phyloP scores from a whole-genome alignment of 2,329 filamentous ascomycete species.

The Penicillium polonicum region DNA sequence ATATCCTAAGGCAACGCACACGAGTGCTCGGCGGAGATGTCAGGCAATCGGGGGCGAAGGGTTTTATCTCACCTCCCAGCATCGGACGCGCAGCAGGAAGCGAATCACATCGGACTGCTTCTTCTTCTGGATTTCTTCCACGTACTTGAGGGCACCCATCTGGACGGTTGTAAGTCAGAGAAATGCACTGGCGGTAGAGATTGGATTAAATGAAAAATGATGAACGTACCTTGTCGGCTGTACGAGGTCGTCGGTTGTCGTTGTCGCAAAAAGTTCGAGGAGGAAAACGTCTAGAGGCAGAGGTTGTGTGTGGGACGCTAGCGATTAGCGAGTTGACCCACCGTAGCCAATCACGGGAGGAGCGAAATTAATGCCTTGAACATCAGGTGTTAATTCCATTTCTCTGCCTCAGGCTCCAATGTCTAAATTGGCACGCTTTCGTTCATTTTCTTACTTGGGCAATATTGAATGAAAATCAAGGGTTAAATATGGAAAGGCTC shows the following conservation, averaged over 20 bases:
- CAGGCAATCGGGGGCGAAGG: constrained; percentile 37
- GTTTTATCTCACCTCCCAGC: constrained; percentile 80
- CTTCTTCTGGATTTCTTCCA: constrained; percentile 99
- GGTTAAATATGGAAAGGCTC: background rate
- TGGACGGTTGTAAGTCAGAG: constrained; percentile 39
- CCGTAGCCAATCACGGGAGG: constrained; percentile 24
- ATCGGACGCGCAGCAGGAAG: constrained; percentile 98
- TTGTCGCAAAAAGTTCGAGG: constrained; percentile 42
- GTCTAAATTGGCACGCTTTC: background rate
- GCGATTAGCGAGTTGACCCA: constrained; percentile 35
- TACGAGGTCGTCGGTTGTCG: constrained; percentile 45
- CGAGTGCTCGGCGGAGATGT: constrained; percentile 40
- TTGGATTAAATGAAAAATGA: constrained; percentile 1
- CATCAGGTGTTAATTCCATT: background rate
- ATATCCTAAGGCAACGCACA: constrained; percentile 37
- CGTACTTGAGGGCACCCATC: constrained; percentile 99
- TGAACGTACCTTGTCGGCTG: constrained; percentile 47
- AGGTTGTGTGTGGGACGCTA: constrained; percentile 47
- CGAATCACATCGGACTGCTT: constrained; percentile 99
- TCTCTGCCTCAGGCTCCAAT: constrained; percentile 2
- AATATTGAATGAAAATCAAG: background rate
- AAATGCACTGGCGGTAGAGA: constrained; percentile 6
- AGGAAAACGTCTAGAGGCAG: constrained; percentile 29
- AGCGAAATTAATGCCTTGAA: constrained; percentile 12
- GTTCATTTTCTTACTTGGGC: background rate